A percentile compares a stretch with the other conserved stretches of the same genome.
Evolutionary conservation across 805 yeast genomes (phyloP).

Genomic region (Pichia deserticola): DNA sequence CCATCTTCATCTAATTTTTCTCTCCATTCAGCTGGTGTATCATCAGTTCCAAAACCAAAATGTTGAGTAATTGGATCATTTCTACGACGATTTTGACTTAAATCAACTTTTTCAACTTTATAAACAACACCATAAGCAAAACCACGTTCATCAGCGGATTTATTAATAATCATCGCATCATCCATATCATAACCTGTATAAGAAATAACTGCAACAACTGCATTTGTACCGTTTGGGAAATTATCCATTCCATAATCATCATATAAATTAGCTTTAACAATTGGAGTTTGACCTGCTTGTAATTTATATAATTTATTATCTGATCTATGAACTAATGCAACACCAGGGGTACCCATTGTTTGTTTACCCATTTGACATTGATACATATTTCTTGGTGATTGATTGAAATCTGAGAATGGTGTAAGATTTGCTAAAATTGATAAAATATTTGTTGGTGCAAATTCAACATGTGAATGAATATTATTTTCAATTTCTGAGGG

Average conservation of each 20-base stretch:
- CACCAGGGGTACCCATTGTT: conserved; percentile 99
- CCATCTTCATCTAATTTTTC: conserved; percentile 88
- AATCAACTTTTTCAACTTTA: conserved; percentile 88
- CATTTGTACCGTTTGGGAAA: conserved; percentile 97
- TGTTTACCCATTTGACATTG: conserved; percentile 99
- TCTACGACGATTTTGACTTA: conserved; percentile 66
- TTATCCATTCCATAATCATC: conserved; percentile 97
- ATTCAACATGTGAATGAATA: conserved; percentile 89
- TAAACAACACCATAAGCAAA: conserved; percentile 96
- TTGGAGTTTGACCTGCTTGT: conserved; percentile 95
- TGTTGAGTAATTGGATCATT: conserved; percentile 95
- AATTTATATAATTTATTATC: conserved; percentile 91
- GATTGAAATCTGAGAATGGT: conserved; percentile 97
- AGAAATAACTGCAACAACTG: conserved; percentile 97
- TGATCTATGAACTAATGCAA: conserved; percentile 83
- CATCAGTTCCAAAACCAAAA: conserved; percentile 89
- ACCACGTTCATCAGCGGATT: conserved; percentile 96
- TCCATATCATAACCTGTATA: conserved; percentile 99
- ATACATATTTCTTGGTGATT: conserved; percentile 98
- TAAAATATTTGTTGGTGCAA: conserved; percentile 86
- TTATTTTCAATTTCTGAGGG: conserved; percentile 82
- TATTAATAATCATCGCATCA: conserved; percentile 97
- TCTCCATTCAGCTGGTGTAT: conserved; percentile 89
- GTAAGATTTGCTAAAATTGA: conserved; percentile 95
- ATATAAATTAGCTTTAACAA: conserved; percentile 86